These are phyloP conservation scores for Colletotrichum godetiae DNA, from an alignment of 2,329 filamentous ascomycete genomes.

Conservation along the genomic window DNA sequence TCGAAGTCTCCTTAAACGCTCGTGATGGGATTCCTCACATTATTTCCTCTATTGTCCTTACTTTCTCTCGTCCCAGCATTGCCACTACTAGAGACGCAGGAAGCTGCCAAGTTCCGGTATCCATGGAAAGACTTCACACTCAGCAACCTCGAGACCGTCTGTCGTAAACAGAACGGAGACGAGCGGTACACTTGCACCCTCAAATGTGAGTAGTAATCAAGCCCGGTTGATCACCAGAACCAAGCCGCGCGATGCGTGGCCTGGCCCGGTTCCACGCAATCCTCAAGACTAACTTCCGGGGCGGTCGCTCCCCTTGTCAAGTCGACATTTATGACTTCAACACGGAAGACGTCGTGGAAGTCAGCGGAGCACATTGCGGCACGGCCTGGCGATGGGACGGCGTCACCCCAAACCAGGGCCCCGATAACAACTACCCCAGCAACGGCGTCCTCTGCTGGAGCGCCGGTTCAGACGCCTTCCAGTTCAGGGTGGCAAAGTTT, in stretches of 20 bases:
- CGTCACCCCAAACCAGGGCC: conserved; percentile 33
- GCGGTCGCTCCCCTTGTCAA: background rate
- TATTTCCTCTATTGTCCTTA: background rate
- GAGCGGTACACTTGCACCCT: conserved; percentile 25
- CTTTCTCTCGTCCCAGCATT: conserved; percentile 7
- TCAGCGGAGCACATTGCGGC: conserved; percentile 37
- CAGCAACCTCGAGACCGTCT: conserved; percentile 29
- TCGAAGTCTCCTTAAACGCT: background rate
- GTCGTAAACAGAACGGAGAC: background rate
- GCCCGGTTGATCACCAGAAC: background rate
- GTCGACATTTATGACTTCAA: conserved; percentile 37
- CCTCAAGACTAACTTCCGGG: background rate
- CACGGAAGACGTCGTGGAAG: conserved; percentile 32
- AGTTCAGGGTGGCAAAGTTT: conserved; percentile 31
- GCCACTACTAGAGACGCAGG: background rate
- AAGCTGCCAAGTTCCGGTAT: conserved; percentile 19
- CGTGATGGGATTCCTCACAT: background rate
- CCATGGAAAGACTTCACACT: conserved; percentile 34
- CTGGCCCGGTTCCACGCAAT: background rate
- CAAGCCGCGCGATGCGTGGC: background rate
- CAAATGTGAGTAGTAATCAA: conserved; percentile 13
- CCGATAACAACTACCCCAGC: conserved; percentile 42
- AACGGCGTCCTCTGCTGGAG: conserved; percentile 32
- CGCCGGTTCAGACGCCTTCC: conserved; percentile 22
- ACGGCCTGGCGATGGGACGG: conserved; percentile 41